Evolutionary conservation across 176 grass and related monocot species (phyloP).

Genomic region (Juncus effusus): DNA sequence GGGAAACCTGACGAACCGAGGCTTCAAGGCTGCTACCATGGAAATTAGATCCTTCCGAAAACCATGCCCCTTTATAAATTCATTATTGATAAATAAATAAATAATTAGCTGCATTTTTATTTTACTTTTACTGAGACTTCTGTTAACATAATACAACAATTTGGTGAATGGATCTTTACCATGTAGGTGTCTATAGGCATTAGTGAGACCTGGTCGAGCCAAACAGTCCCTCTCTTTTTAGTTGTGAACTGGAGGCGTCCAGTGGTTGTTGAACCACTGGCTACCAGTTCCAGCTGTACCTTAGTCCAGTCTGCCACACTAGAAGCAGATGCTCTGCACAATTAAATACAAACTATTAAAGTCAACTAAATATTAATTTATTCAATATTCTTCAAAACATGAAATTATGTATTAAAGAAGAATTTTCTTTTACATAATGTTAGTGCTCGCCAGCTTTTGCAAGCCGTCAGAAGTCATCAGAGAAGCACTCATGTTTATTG

Average conservation of each 20-base stretch:
- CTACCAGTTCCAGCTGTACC: conserved; percentile 55
- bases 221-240: conserved; percentile 59
- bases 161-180: conserved; percentile 32
- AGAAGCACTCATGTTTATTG: conserved; percentile 55
- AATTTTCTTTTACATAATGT: conserved; percentile 56
- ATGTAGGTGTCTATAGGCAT: conserved; percentile 81
- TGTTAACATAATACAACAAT: background rate
- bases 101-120: background rate
- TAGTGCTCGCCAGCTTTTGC: conserved; percentile 41
- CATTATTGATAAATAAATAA: conserved; percentile 17
- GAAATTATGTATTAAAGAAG: background rate
- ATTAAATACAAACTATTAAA: background rate
- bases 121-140: background rate
- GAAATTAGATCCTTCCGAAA: conserved; percentile 81
- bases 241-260: conserved; percentile 84
- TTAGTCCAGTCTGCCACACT: conserved; percentile 63
- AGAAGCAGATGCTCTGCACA: conserved; percentile 33
- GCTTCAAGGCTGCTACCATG: conserved; percentile 70
- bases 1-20: conserved; percentile 88
- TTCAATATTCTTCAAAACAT: conserved; percentile 5
- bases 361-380: too few species aligned
- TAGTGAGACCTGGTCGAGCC: conserved; percentile 90
- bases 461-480: conserved; percentile 71
- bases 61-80: conserved; percentile 66
- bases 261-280: conserved; percentile 49